A percentile compares a stretch with the other conserved stretches of the same genome.
Evolutionary conservation across 164 flowering plant species (phyloP).

Genomic region (Annona squamosa): DNA sequence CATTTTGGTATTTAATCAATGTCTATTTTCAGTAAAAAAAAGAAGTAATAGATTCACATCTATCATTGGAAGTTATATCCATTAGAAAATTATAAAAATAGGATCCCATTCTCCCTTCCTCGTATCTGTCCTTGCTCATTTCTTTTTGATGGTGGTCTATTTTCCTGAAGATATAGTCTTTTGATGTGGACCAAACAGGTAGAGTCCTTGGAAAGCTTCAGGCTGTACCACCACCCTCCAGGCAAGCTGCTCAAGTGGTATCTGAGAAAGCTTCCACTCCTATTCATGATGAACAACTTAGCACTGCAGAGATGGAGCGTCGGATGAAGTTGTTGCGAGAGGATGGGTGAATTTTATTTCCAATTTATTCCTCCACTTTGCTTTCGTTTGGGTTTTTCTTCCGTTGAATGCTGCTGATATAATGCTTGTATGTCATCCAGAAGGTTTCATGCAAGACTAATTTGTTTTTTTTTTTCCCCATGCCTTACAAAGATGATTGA

Average conservation of each 20-base stretch:
- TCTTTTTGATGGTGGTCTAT: not conserved
- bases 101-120: not conserved
- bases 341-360: slow-evolving; percentile 38
- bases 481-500: no score
- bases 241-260: slow-evolving; percentile 28
- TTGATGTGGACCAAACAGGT: slow-evolving; percentile 21
- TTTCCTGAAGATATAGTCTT: slow-evolving; percentile 3
- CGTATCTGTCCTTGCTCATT: not conserved
- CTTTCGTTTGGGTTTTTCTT: not conserved
- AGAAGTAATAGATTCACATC: not conserved
- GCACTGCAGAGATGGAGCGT: slow-evolving; percentile 50
- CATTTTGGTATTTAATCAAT: not conserved
- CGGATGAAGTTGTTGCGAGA: slow-evolving; percentile 65
- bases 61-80: not conserved
- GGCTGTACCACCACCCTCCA: slow-evolving; percentile 17
- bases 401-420: not conserved
- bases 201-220: slow-evolving; percentile 24
- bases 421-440: not conserved
- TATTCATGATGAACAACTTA: slow-evolving; percentile 51
- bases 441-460: no score
- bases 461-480: no score
- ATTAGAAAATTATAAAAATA: no score
- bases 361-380: not conserved
- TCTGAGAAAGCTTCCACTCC: slow-evolving; percentile 27
- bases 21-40: not conserved